phyloP scores from a whole-genome alignment of 1,284 basidiomycete genomes.

The Leccinum pachyderme region DNA sequence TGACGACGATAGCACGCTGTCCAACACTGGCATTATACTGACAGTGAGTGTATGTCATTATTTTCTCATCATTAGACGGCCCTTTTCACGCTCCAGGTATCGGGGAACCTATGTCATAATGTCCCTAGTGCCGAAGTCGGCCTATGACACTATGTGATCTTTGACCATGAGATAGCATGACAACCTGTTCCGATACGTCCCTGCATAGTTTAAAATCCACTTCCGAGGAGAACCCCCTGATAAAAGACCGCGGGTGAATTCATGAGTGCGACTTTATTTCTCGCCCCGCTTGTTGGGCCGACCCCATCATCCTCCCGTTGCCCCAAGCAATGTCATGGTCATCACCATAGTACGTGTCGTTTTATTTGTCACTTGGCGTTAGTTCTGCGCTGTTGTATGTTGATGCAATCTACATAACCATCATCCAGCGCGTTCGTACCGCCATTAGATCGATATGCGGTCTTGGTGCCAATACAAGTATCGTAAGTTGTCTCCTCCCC shows the following conservation, averaged over 20 bases:
- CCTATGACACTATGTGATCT: neutral
- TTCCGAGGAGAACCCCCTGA: neutral
- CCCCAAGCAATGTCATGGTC: neutral
- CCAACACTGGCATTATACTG: no score
- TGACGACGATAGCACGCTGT: neutral
- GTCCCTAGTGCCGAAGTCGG: neutral
- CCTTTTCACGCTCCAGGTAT: neutral
- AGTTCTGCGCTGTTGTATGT: neutral
- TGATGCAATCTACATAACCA: neutral
- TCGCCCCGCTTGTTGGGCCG: neutral
- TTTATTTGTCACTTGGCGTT: neutral
- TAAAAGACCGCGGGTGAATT: neutral
- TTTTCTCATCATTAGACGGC: neutral
- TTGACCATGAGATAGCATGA: neutral
- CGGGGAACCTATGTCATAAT: neutral
- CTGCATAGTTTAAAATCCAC: neutral
- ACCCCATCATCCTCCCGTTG: no score
- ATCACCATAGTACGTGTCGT: neutral
- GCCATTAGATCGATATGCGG: neutral
- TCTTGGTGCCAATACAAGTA: constrained; percentile 3
- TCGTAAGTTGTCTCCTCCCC: neutral
- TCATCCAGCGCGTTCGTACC: neutral
- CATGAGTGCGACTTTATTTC: neutral
- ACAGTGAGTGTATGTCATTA: neutral
- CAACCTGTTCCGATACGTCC: no score